Base-by-base conservation (phyloP, 1,284 basidiomycete species). In the Inonotus hispidus region DNA sequence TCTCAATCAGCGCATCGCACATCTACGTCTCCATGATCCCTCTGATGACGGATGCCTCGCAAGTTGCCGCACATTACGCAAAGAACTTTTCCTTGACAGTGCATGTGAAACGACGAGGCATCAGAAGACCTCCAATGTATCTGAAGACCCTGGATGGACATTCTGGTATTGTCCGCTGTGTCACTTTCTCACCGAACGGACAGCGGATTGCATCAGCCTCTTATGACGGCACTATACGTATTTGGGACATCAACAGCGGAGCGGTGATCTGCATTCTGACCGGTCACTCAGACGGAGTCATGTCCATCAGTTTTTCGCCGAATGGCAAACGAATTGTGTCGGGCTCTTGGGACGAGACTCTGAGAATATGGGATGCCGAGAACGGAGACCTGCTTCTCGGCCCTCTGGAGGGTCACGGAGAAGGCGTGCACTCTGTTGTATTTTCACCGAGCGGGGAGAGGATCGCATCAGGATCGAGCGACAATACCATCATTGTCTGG, bases 1-100 rank as follows among this genome's bases (percentile, higher is more conserved):
- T 68, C 11, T 19, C 64, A 10, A 8, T 57, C 29, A 63, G 66
- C 52, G 54, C 59, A 10, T 66, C 68, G 5, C 68, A 69, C 47
- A 66, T 69, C 13, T 69, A 69, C 58, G 14, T 69, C 10, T 69
- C 68, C 21, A 65, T 65, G 19, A 27, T 69, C 6, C 59, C 63
- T 6, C 67, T 68, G 53, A 52, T 66, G 14, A 66, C 65, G 21
- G 11, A 61, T 63, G 52, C 27, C 21, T 59, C 58, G 13, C 11
- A 16, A 6, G 37, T 59, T 23, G 25, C 58, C 2, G 27, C 11
- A 29, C 41, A 32, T 32, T 59, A 59, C 38, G 10, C 32, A 7
- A 41, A 59, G 6, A 1, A 46, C 4, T 14, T 47, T 16, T n/a
- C 41, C 11, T 4, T 11, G 2, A 37, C 38, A n/a, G 37, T 43